phyloP scores from a whole-genome alignment of 805 yeast species.

The Candida glaebosa region DNA sequence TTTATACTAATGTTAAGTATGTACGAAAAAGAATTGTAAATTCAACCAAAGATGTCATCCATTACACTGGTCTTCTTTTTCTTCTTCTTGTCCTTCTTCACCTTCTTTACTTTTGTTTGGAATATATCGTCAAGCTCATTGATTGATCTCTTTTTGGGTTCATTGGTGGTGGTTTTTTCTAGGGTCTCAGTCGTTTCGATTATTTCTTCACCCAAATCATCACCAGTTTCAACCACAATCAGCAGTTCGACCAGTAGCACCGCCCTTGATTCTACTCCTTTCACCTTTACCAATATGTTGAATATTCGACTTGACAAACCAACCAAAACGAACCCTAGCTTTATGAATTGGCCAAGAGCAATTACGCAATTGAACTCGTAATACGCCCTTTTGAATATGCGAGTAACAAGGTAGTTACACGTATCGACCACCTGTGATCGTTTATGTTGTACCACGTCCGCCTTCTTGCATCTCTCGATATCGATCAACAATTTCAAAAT shows the following conservation, averaged over 20 bases:
- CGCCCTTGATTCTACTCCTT: conserved; percentile 11
- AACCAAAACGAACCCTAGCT: conserved; percentile 65
- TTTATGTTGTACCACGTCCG: conserved; percentile 8
- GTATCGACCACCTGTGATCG: conserved; percentile 12
- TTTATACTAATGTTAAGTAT: neutral
- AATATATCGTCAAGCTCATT: conserved; percentile 9
- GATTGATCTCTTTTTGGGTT: neutral
- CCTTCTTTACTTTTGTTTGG: conserved; percentile 10
- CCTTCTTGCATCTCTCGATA: conserved; percentile 7
- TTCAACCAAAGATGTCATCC: conserved; percentile 77
- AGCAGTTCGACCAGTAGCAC: neutral
- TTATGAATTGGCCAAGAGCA: conserved; percentile 70
- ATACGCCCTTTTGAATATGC: conserved; percentile 47
- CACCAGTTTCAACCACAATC: conserved; percentile 3
- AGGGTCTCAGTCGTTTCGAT: conserved; percentile 15
- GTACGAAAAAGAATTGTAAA: no score
- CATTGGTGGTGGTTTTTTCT: no score
- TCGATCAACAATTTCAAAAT: conserved; percentile 25
- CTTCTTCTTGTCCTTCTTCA: conserved; percentile 26
- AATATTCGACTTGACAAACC: conserved; percentile 52
- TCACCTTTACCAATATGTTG: conserved; percentile 14
- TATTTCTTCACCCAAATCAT: conserved; percentile 27
- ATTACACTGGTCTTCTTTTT: conserved; percentile 55
- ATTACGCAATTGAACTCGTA: conserved; percentile 64
- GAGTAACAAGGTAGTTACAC: conserved; percentile 26